A percentile compares a stretch with the other conserved stretches of the same genome.
Conservation (phyloP, 208 protist species). For the Trypanosomatidae sp. region DNA sequence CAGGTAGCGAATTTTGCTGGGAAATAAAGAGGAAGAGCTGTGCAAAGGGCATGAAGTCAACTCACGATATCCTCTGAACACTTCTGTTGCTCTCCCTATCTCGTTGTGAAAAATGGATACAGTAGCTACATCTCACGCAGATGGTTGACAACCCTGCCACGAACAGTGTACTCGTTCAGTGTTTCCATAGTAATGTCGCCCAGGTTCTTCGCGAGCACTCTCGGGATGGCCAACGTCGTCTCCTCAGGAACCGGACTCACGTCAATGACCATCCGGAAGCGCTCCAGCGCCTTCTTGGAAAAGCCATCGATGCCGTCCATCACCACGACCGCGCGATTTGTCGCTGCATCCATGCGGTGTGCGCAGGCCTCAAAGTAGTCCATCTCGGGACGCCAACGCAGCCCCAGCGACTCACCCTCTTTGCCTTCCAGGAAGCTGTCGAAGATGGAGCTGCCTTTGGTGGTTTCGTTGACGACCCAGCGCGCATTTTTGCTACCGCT, state of each 20-base stretch:
- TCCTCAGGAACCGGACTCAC: conserved; percentile 54
- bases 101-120: neutral
- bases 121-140: conserved; percentile 26
- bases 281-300: conserved; percentile 69
- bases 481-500: conserved; percentile 81
- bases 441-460: conserved; percentile 56
- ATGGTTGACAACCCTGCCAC: conserved; percentile 34
- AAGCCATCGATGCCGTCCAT: conserved; percentile 82
- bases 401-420: conserved; percentile 48
- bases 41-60: neutral
- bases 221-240: conserved; percentile 40
- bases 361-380: conserved; percentile 85
- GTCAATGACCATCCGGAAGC: conserved; percentile 79
- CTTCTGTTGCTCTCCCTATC: neutral
- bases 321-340: conserved; percentile 70
- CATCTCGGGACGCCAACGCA: conserved; percentile 82
- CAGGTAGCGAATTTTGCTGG: no score
- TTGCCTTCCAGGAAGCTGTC: conserved; percentile 79
- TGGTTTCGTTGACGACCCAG: conserved; percentile 68
- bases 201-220: conserved; percentile 35
- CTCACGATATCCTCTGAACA: neutral
- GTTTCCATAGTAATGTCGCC: conserved; percentile 56
- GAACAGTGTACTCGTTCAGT: conserved; percentile 51
- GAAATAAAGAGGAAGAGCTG: neutral
- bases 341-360: conserved; percentile 57